Conservation (phyloP, 305 asterid genomes). For the Stenogyne calaminthoides region DNA sequence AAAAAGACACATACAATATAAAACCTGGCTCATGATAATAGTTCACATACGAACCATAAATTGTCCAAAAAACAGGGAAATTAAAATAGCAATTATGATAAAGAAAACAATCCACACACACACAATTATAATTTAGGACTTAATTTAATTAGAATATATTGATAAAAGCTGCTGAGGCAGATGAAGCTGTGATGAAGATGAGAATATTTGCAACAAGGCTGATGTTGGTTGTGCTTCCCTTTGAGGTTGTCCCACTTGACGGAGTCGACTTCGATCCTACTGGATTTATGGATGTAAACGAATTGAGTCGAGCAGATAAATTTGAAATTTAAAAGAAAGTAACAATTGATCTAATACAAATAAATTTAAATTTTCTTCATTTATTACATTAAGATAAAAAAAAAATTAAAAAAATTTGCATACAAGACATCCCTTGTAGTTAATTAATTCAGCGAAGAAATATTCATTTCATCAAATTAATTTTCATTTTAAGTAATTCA, state of each 20-base stretch:
- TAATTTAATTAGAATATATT: slow-evolving; percentile 22
- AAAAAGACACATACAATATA: slow-evolving; percentile 8
- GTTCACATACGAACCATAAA: slow-evolving; percentile 18
- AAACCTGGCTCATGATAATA: slow-evolving; percentile 21
- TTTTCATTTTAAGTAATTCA: neutral
- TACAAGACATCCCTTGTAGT: neutral
- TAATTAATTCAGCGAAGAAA: neutral
- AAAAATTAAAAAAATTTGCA: no score
- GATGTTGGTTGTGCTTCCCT: slow-evolving; percentile 30
- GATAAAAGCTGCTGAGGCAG: slow-evolving; percentile 29
- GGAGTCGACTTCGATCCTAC: slow-evolving; percentile 47
- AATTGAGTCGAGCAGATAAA: neutral
- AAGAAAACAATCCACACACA: slow-evolving; percentile 18
- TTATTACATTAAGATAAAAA: no score
- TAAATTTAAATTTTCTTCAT: neutral
- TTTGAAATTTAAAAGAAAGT: neutral
- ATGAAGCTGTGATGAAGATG: slow-evolving; percentile 33
- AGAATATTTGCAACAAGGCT: slow-evolving; percentile 16
- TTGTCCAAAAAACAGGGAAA: slow-evolving; percentile 9
- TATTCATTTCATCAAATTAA: no score
- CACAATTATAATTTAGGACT: neutral
- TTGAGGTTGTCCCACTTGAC: slow-evolving; percentile 28
- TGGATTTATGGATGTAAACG: neutral
- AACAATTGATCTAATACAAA: neutral
- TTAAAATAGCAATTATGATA: slow-evolving; percentile 8